These are phyloP conservation scores for Sporopachydermia lactativora DNA, from an alignment of 805 yeast species.

Conservation along the genomic window DNA sequence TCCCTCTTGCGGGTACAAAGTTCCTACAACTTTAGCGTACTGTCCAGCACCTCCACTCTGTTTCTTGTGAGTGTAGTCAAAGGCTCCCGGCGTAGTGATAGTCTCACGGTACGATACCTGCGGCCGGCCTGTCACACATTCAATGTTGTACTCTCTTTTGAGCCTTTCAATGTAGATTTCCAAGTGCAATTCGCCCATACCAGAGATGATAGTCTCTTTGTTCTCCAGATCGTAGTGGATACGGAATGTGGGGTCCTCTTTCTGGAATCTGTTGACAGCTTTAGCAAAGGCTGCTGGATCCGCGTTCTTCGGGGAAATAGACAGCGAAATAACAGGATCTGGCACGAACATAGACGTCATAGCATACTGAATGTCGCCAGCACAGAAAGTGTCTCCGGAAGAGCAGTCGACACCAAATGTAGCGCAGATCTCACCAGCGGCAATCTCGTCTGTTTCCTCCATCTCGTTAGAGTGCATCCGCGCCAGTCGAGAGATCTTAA, in stretches of 20 bases:
- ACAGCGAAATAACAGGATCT: slow-evolving; percentile 92
- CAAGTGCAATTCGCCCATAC: slow-evolving; percentile 96
- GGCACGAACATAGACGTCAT: slow-evolving; percentile 99
- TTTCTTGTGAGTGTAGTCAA: slow-evolving; percentile 93
- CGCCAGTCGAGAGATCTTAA: slow-evolving; percentile 84
- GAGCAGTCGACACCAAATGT: slow-evolving; percentile 98
- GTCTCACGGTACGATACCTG: slow-evolving; percentile 98
- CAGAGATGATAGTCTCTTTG: slow-evolving; percentile 88
- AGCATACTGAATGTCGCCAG: slow-evolving; percentile 63
- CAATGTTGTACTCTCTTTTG: slow-evolving; percentile 93
- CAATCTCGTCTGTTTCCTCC: slow-evolving; percentile 94
- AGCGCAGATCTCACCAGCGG: slow-evolving; percentile 98
- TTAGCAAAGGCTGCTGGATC: slow-evolving; percentile 87
- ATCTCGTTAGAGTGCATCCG: slow-evolving; percentile 98
- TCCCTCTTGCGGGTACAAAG: slow-evolving; percentile 46
- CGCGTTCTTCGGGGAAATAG: slow-evolving; percentile 77
- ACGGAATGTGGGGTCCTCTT: slow-evolving; percentile 97
- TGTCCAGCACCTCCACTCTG: slow-evolving; percentile 99
- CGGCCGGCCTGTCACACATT: slow-evolving; percentile 91
- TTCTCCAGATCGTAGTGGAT: slow-evolving; percentile 83
- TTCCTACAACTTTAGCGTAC: slow-evolving; percentile 92
- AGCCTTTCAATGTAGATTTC: slow-evolving; percentile 98
- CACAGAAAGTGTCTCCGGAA: slow-evolving; percentile 95
- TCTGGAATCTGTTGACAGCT: slow-evolving; percentile 94
- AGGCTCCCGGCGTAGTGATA: slow-evolving; percentile 52